These are phyloP conservation scores for Botryotinia calthae DNA, from an alignment of 2,329 filamentous ascomycete species.

Conservation along the genomic window DNA sequence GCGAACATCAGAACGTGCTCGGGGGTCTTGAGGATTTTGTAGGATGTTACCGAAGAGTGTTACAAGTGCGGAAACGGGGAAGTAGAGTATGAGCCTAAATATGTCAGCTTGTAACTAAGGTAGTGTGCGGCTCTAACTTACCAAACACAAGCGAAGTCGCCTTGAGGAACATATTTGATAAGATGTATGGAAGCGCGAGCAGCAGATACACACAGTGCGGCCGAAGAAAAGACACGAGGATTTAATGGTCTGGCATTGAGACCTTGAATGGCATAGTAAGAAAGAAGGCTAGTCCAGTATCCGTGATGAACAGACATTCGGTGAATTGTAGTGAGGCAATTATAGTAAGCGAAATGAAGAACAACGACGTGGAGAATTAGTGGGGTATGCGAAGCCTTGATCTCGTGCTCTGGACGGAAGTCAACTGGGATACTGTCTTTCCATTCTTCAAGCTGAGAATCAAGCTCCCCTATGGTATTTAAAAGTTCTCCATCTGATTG, in stretches of 20 bases:
- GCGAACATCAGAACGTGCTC: slow-evolving; percentile 83
- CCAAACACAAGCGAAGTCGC: slow-evolving; percentile 94
- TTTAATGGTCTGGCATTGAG: slow-evolving; percentile 88
- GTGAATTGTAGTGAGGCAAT: slow-evolving; percentile 95
- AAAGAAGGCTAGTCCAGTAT: slow-evolving; percentile 94
- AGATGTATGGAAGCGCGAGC: slow-evolving; percentile 90
- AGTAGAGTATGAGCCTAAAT: slow-evolving; percentile 82
- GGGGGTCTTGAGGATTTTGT: slow-evolving; percentile 87
- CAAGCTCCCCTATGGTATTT: slow-evolving; percentile 93
- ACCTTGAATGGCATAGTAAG: slow-evolving; percentile 92
- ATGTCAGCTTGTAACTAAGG: slow-evolving; percentile 35
- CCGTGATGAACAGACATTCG: slow-evolving; percentile 98
- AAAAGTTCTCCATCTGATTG: slow-evolving; percentile 90
- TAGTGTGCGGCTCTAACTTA: slow-evolving; percentile 46
- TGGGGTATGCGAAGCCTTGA: slow-evolving; percentile 86
- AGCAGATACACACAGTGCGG: slow-evolving; percentile 86
- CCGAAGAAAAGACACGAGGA: slow-evolving; percentile 90
- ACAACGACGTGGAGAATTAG: slow-evolving; percentile 94
- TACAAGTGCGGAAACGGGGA: slow-evolving; percentile 90
- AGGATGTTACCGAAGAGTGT: slow-evolving; percentile 95
- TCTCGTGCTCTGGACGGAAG: slow-evolving; percentile 95
- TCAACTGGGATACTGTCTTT: slow-evolving; percentile 94
- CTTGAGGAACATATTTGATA: slow-evolving; percentile 93
- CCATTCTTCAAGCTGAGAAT: slow-evolving; percentile 88
- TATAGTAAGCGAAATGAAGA: slow-evolving; percentile 96